Evolutionary conservation across 768 basidiomycete genomes (phyloP).

Genomic region (Kwoniella botswanensis): DNA sequence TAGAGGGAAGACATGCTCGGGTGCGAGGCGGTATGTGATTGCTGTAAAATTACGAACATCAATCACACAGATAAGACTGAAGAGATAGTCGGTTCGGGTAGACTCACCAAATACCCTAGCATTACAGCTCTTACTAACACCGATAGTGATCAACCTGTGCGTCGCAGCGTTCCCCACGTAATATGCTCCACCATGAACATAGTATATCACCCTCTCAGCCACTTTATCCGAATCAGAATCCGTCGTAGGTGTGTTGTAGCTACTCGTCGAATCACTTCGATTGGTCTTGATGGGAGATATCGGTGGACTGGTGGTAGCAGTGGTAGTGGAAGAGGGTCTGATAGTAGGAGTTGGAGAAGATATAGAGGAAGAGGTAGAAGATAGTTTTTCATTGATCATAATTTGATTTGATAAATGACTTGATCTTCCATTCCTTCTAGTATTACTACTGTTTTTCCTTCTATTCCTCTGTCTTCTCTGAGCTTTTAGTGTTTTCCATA

Average conservation of each 20-base stretch:
- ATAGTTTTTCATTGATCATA: neutral
- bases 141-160: slow-evolving; percentile 87
- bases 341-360: neutral
- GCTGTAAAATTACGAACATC: slow-evolving; percentile 61
- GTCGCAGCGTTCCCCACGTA: slow-evolving; percentile 89
- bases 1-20: slow-evolving; percentile 92
- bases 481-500: slow-evolving; percentile 83
- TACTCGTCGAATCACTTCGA: slow-evolving; percentile 3
- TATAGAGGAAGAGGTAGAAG: neutral
- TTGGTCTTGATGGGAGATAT: neutral
- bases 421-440: neutral
- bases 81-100: neutral
- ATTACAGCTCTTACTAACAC: slow-evolving; percentile 83
- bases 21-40: slow-evolving; percentile 92
- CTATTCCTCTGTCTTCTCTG: slow-evolving; percentile 66
- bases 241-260: slow-evolving; percentile 11
- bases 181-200: slow-evolving; percentile 94
- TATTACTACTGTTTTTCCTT: neutral
- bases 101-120: slow-evolving; percentile 80
- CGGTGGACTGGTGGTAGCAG: neutral
- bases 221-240: slow-evolving; percentile 6
- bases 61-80: neutral
- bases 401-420: neutral
- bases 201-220: slow-evolving; percentile 80
- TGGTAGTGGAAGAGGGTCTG: neutral